Evolutionary conservation across 2,329 filamentous ascomycete genomes (phyloP).

Genomic region (Chrysoporthe cubensis): DNA sequence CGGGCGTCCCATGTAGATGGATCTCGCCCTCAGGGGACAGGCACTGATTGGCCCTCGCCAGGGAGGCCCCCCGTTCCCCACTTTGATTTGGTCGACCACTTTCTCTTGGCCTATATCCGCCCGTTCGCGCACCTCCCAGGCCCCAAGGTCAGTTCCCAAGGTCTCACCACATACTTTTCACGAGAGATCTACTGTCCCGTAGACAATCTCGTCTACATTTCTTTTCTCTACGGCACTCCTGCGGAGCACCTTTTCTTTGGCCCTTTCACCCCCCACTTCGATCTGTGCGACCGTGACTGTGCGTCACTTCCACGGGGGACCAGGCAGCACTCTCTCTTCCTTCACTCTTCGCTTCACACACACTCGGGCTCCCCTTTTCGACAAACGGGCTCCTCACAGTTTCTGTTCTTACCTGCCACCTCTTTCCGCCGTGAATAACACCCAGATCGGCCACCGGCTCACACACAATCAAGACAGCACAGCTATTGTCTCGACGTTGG

Average conservation of each 20-base stretch:
- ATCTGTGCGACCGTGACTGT: conserved; percentile 6
- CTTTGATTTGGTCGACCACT: conserved; percentile 20
- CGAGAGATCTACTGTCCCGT: conserved; percentile 12
- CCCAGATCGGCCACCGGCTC: not conserved
- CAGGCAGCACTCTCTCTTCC: not conserved
- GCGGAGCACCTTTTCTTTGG: conserved; percentile 11
- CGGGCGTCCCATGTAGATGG: conserved; percentile 23
- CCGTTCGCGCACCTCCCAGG: not conserved
- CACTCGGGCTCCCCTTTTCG: conserved; percentile 7
- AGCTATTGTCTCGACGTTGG: not conserved
- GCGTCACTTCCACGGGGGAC: conserved; percentile 1
- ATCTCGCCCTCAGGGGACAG: not conserved
- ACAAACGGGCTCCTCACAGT: conserved; percentile 15
- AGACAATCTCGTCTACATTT: conserved; percentile 16
- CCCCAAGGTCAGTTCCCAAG: conserved; percentile 13
- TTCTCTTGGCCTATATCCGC: conserved; percentile 16
- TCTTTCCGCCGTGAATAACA: not conserved
- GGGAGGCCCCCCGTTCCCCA: conserved; percentile 12
- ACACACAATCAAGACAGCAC: not conserved
- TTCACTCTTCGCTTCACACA: conserved; percentile 3
- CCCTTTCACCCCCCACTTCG: conserved; percentile 1
- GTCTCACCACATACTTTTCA: conserved; percentile 13
- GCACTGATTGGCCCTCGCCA: conserved; percentile 23
- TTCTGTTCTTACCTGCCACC: not conserved
- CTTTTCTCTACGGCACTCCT: conserved; percentile 18